phyloP scores from a whole-genome alignment of 2,329 filamentous ascomycete genomes.

The Magnaporthiopsis rhizophila region DNA sequence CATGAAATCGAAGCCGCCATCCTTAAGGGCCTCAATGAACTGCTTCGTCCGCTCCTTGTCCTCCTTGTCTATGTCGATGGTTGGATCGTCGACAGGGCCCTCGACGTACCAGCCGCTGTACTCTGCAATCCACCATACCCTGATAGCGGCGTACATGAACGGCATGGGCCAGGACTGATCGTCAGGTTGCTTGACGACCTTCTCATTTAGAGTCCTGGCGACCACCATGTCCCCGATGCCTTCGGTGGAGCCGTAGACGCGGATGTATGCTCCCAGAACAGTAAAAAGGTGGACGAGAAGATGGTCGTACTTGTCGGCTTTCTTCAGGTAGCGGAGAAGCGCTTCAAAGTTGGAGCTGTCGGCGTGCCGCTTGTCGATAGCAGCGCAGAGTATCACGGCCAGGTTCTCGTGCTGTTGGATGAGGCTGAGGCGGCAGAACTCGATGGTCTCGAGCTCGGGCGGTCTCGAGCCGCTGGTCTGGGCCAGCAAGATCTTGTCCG shows the following conservation, averaged over 20 bases:
- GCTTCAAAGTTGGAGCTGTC: conserved; percentile 64
- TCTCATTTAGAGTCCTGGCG: conserved; percentile 60
- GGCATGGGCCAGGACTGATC: conserved; percentile 63
- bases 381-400: conserved; percentile 68
- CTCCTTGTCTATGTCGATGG: conserved; percentile 61
- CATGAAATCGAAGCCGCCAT: conserved; percentile 88
- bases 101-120: conserved; percentile 80
- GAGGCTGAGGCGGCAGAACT: conserved; percentile 72
- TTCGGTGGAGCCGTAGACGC: conserved; percentile 70
- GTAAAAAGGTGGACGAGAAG: conserved; percentile 74
- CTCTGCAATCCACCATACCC: conserved; percentile 83
- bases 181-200: conserved; percentile 59
- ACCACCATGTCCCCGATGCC: conserved; percentile 58
- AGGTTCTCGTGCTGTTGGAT: conserved; percentile 85
- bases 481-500: conserved; percentile 68
- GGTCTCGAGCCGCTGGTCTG: conserved; percentile 42
- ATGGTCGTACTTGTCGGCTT: conserved; percentile 68
- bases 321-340: conserved; percentile 61
- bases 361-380: conserved; percentile 69
- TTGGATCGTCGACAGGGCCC: conserved; percentile 39
- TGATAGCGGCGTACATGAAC: conserved; percentile 70
- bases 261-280: conserved; percentile 66
- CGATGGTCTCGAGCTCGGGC: conserved; percentile 66
- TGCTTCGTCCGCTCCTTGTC: conserved; percentile 62
- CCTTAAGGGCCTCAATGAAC: conserved; percentile 71